Evolutionary conservation across 73 alveolate genomes (phyloP).

Genomic region (Paramecium sonneborni): DNA sequence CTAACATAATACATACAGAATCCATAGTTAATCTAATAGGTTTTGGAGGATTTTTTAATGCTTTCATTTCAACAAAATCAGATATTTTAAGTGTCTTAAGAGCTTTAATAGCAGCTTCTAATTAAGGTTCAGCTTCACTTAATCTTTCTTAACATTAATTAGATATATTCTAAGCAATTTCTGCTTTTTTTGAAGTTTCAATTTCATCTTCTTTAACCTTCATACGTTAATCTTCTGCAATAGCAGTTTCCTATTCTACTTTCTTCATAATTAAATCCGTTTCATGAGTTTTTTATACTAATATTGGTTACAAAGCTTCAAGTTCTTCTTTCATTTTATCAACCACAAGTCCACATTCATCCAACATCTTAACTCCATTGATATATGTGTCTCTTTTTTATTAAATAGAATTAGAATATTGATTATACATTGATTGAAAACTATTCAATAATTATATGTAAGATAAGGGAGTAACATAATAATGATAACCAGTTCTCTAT

Average conservation of each 20-base stretch:
- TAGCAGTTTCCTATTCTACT: constrained; percentile 85
- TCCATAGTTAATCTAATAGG: constrained; percentile 88
- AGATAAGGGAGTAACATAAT: constrained; percentile 72
- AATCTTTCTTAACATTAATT: constrained; percentile 87
- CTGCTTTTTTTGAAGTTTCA: constrained; percentile 86
- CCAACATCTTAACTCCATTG: constrained; percentile 88
- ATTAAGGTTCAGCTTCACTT: constrained; percentile 92
- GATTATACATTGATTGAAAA: constrained; percentile 71
- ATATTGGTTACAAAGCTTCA: constrained; percentile 90
- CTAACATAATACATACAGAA: constrained; percentile 83
- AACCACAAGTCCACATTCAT: constrained; percentile 87
- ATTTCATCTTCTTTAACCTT: constrained; percentile 89
- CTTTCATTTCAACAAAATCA: constrained; percentile 91
- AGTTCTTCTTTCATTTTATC: constrained; percentile 90
- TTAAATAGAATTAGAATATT: constrained; percentile 59
- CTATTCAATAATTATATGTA: constrained; percentile 76
- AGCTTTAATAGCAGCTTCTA: constrained; percentile 90
- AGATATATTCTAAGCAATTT: constrained; percentile 84
- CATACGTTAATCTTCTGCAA: constrained; percentile 90
- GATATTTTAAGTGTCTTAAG: constrained; percentile 85
- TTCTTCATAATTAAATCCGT: constrained; percentile 89
- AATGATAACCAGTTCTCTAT: constrained; percentile 59
- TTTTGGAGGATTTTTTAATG: constrained; percentile 94
- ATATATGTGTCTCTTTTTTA: constrained; percentile 84
- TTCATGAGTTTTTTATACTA: constrained; percentile 88